Evolutionary conservation across 768 basidiomycete genomes (phyloP), one percentile per base, ranked within the genome.

Genomic region (Leccinellum albellum): DNA sequence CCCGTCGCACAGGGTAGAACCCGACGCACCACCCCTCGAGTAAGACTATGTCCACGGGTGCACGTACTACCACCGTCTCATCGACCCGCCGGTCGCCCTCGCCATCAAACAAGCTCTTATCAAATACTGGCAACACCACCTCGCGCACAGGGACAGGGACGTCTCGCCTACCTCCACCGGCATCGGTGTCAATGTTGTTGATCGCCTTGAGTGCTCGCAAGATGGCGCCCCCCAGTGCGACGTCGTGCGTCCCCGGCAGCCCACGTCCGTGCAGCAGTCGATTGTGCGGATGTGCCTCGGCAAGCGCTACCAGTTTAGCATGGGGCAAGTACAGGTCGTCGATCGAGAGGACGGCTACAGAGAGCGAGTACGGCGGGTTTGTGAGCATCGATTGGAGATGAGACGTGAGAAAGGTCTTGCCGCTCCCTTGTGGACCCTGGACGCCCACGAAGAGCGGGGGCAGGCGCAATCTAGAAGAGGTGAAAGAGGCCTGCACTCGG

Each of bases 11-110:
- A 1, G 92, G 86, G 51, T 79, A 78, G 68, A 97, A 98, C 0
- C 96, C 95, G 23, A 90, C 84, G 72, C 88, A 94, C 97, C 97
- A 99, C 10, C 97, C 97, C 75, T 99, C 97, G 50, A 99, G 75
- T 50, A 99, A 80, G 50, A 98, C 87, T 14, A 98, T 76, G 66
- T 99, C 92, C 6, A 88, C 59, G 0, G 80, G 80, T 66, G 77
- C 67, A 60, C 75, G 32, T 6, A 93, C 75, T 2, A 75, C 61
- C 46, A 75, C 73, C 20, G 55, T 50, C 35, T 76, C 73, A 31
- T 31, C 48, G 0, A 77, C 73, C 2, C 83, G 65, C 14, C 96
- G 86, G 71, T 98, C 96, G 0, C 96, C 96, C 72, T 91, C 80
- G 3, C 96, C 96, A 37, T 74, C 71, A 65, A 82, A 84, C 45